phyloP scores from a whole-genome alignment of 768 basidiomycete species.

The Tulasnella sp. region DNA sequence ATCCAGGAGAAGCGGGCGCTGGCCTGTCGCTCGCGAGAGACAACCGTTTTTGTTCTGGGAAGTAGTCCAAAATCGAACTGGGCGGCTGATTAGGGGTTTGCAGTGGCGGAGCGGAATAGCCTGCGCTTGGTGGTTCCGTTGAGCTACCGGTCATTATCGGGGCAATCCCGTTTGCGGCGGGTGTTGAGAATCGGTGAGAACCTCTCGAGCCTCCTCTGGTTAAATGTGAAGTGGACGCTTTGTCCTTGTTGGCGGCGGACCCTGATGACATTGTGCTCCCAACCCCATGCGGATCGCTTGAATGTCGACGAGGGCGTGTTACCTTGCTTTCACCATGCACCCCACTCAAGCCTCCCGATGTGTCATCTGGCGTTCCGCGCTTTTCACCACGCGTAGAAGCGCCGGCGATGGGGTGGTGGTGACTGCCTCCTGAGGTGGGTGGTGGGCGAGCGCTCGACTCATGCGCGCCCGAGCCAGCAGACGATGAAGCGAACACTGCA shows the following conservation, averaged over 20 bases:
- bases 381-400: neutral
- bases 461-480: neutral
- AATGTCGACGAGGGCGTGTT: neutral
- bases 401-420: neutral
- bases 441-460: neutral
- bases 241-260: neutral
- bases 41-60: slow-evolving; percentile 28
- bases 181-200: neutral
- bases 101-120: neutral
- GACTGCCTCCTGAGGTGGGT: slow-evolving; percentile 9
- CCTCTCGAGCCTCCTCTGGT: neutral
- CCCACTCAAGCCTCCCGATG: neutral
- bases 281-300: slow-evolving; percentile 18
- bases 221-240: slow-evolving; percentile 8
- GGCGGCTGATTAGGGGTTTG: neutral
- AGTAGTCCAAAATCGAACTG: neutral
- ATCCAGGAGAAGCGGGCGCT: slow-evolving; percentile 57
- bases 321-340: slow-evolving; percentile 17
- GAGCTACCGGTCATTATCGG: neutral
- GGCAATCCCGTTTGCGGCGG: neutral
- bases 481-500: neutral
- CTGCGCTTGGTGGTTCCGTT: neutral
- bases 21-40: slow-evolving; percentile 51
- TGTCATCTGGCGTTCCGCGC: neutral
- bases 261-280: neutral